Evolutionary conservation across 208 protist genomes (phyloP).

Genomic region (Leishmania arabica): DNA sequence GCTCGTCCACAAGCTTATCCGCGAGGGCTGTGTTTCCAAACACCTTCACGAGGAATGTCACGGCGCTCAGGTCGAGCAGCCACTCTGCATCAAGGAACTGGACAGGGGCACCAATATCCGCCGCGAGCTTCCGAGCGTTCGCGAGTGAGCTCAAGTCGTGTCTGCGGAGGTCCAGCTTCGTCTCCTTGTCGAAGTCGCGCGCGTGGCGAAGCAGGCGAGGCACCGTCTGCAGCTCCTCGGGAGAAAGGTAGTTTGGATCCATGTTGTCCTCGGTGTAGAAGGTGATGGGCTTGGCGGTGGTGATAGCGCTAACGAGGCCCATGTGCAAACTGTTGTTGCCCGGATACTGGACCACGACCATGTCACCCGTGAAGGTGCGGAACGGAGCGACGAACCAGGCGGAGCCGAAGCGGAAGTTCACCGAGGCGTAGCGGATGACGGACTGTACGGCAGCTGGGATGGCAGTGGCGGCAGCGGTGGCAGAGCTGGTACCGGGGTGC

Average conservation of each 20-base stretch:
- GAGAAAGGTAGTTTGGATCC: constrained; percentile 63
- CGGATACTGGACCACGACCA: constrained; percentile 87
- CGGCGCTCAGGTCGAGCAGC: constrained; percentile 77
- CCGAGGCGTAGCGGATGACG: constrained; percentile 75
- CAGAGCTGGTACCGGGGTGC: background rate
- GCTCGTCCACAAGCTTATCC: constrained; percentile 74
- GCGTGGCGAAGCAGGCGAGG: constrained; percentile 84
- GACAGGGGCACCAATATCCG: constrained; percentile 51
- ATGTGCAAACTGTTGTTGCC: constrained; percentile 66
- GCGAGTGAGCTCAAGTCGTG: constrained; percentile 68
- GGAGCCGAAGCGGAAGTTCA: constrained; percentile 88
- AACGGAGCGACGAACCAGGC: constrained; percentile 89
- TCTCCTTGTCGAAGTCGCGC: constrained; percentile 74
- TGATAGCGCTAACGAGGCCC: constrained; percentile 75
- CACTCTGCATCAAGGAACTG: constrained; percentile 84
- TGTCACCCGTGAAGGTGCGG: constrained; percentile 68
- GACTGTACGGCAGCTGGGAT: constrained; percentile 9
- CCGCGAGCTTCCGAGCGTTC: constrained; percentile 57
- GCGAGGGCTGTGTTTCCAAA: constrained; percentile 50
- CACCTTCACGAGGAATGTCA: constrained; percentile 85
- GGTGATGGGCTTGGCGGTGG: constrained; percentile 69
- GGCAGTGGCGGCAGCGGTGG: background rate
- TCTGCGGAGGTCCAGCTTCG: constrained; percentile 66
- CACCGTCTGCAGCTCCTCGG: constrained; percentile 51
- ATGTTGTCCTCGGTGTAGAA: constrained; percentile 67